A percentile compares a stretch with the other conserved stretches of the same genome.
phyloP scores from a whole-genome alignment of 2,329 filamentous ascomycete species.

The Eurotiales sp. region DNA sequence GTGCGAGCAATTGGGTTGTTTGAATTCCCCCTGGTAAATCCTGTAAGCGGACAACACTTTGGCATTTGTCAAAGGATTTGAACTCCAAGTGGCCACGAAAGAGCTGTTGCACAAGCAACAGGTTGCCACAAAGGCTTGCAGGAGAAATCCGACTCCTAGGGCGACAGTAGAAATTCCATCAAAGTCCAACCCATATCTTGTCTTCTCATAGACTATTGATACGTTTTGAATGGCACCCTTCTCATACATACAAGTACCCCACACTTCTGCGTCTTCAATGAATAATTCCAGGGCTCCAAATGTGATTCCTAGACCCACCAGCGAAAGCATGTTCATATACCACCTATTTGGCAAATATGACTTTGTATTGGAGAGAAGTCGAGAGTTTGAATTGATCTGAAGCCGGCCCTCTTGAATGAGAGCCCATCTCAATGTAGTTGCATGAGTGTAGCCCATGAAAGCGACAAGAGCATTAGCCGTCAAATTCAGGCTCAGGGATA shows the following conservation, averaged over 20 bases:
- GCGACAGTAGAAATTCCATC: not conserved
- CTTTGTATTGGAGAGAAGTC: not conserved
- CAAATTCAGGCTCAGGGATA: not conserved
- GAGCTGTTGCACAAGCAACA: not conserved
- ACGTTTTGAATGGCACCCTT: not conserved
- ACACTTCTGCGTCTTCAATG: not conserved
- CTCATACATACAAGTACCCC: not conserved
- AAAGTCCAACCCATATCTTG: not conserved
- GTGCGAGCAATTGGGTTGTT: not conserved
- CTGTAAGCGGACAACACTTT: not conserved
- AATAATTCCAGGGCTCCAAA: not conserved
- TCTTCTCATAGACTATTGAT: not conserved
- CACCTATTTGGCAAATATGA: not conserved
- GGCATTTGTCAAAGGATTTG: not conserved
- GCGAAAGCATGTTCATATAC: not conserved
- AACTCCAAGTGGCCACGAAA: conserved; percentile 3
- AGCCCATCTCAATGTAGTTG: not conserved
- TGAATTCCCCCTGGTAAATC: not conserved
- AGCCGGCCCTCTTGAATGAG: not conserved
- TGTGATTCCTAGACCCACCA: not conserved
- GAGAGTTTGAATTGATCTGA: not conserved
- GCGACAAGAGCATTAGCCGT: not conserved
- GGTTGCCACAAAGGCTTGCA: not conserved
- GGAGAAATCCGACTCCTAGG: not conserved
- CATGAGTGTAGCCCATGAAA: not conserved